Evolutionary conservation across 2,329 filamentous ascomycete species (phyloP), one percentile per base, ranked within the genome.

Genomic region (Stromatinia cepivora): DNA sequence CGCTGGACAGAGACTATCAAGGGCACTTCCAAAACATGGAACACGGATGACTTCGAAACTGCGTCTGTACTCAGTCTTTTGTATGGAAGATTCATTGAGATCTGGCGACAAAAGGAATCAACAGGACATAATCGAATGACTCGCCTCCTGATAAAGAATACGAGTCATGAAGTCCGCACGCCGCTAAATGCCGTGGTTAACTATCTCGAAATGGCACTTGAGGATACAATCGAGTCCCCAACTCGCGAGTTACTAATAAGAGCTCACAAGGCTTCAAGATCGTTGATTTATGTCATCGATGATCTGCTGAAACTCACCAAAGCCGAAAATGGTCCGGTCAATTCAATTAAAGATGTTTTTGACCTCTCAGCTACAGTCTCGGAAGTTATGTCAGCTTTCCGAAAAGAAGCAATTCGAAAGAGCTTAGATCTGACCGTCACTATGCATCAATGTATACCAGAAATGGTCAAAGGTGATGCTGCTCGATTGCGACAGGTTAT

Each of bases 141-240:
- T 0, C 85, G 88, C 58, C 80, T 97, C 4, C 81, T 97, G 1
- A 0, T 76, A 20, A 70, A 70, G 13, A 75, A 75, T 53, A 73
- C 74, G 1, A 71, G 73, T 39, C 94, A 97, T 73, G 93, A 97
- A 81, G 92, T 97, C 9, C 89, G 93, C 61, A 97, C 94, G 0
- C 93, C 93, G 0, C 81, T 97, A 2, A 97, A 97, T 76, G 93
- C 93, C 20, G 97, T 97, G 76, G 95, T 97, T 80, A 97, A 97
- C 75, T 97, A 96, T 74, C 85, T 97, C 0, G 93, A 97, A 75
- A 97, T 97, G 72, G 93, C 93, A 0, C 81, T 97, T 1, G 93
- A 97, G 79, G 92, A 92, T 0, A 81, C 83, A 0, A 82, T 97
- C 3, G 93, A 97, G 72, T 82, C 87, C 22, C 93, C 97, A 76